These are phyloP conservation scores for Irpex lacteus DNA, from an alignment of 1,284 basidiomycete species.

Conservation along the genomic window DNA sequence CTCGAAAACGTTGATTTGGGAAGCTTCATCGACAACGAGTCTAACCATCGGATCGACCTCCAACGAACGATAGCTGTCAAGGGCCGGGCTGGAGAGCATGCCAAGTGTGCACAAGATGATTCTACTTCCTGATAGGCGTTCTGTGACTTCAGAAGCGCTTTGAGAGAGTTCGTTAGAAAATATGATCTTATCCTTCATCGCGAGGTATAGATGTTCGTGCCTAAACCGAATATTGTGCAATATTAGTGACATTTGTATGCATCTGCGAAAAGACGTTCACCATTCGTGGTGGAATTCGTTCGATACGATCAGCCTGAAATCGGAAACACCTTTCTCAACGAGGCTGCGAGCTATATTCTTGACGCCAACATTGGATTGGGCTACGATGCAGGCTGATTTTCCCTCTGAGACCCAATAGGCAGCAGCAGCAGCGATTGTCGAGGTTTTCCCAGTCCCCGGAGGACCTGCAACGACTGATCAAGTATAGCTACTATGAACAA, in stretches of 20 bases:
- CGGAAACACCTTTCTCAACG: slow-evolving; percentile 28
- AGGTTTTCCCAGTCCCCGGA: slow-evolving; percentile 34
- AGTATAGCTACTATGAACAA: too few species aligned
- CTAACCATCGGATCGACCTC: slow-evolving; percentile 34
- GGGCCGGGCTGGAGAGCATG: slow-evolving; percentile 39
- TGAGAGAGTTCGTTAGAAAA: slow-evolving; percentile 33
- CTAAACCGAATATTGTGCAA: slow-evolving; percentile 23
- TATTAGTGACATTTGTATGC: too few species aligned
- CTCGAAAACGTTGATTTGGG: slow-evolving; percentile 44
- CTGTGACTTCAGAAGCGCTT: slow-evolving; percentile 17
- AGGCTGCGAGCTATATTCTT: slow-evolving; percentile 46
- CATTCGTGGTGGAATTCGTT: slow-evolving; percentile 49
- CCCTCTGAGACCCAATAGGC: slow-evolving; percentile 12
- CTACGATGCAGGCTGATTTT: slow-evolving; percentile 26
- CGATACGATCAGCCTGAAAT: slow-evolving; percentile 45
- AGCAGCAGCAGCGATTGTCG: slow-evolving; percentile 28
- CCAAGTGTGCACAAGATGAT: slow-evolving; percentile 43
- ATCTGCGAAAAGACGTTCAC: slow-evolving; percentile 20
- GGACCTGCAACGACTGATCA: slow-evolving; percentile 20
- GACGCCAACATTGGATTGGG: slow-evolving; percentile 42
- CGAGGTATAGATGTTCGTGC: slow-evolving; percentile 45
- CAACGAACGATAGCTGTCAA: slow-evolving; percentile 32
- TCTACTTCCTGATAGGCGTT: slow-evolving; percentile 24
- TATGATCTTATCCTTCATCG: slow-evolving; percentile 32
- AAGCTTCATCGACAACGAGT: slow-evolving; percentile 49